Evolutionary conservation across 2,329 filamentous ascomycete species (phyloP).

Genomic region (Neonectria neomacrospora): DNA sequence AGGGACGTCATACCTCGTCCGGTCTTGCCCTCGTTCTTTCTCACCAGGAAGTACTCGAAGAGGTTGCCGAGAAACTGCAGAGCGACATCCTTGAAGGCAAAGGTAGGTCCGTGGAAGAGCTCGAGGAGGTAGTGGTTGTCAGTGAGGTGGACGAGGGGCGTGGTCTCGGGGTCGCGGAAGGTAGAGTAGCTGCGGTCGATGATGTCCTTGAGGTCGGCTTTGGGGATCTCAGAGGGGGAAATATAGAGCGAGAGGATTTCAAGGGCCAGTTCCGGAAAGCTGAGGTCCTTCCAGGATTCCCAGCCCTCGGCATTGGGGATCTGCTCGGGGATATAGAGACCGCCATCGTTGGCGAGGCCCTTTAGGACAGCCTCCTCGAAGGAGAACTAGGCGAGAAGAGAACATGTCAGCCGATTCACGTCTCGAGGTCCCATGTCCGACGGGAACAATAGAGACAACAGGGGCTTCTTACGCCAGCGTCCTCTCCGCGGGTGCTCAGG

Average conservation of each 20-base stretch:
- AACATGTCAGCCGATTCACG: neutral
- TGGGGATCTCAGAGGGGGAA: constrained; percentile 4
- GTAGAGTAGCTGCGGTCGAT: constrained; percentile 88
- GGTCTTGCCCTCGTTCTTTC: constrained; percentile 67
- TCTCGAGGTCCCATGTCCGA: neutral
- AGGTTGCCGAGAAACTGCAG: constrained; percentile 96
- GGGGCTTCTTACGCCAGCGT: constrained; percentile 56
- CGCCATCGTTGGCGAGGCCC: constrained; percentile 86
- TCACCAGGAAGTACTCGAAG: constrained; percentile 86
- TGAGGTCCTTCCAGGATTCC: neutral
- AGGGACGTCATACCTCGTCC: constrained; percentile 58
- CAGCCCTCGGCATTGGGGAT: neutral
- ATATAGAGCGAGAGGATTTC: neutral
- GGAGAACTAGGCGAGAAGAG: constrained; percentile 53
- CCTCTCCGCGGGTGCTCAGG: constrained; percentile 62
- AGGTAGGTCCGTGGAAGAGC: constrained; percentile 95
- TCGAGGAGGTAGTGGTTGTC: constrained; percentile 84
- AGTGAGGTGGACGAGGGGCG: constrained; percentile 62
- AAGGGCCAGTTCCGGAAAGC: neutral
- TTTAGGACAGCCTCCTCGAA: constrained; percentile 91
- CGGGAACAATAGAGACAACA: constrained; percentile 3
- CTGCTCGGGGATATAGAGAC: constrained; percentile 70
- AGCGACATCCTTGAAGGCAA: constrained; percentile 90
- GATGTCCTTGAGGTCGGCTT: constrained; percentile 76
- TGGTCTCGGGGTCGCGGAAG: constrained; percentile 82